phyloP scores from a whole-genome alignment of 1,284 basidiomycete species.

The Malassezia slooffiae region DNA sequence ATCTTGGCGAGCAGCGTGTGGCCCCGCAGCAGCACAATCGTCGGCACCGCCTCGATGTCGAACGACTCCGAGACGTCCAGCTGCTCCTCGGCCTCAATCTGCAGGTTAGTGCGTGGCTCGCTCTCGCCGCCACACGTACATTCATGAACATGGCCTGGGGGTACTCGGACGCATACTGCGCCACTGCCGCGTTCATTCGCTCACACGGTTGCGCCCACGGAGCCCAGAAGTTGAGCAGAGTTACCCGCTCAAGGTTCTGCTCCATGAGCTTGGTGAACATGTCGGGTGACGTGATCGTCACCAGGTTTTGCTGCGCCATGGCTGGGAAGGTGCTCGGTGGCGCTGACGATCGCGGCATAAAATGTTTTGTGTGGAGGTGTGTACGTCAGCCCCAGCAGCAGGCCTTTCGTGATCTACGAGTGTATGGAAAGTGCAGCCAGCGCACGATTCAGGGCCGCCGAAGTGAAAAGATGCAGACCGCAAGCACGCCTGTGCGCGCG shows the following conservation, averaged over 20 bases:
- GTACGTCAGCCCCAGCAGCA: no score
- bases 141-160: slow-evolving; percentile 58
- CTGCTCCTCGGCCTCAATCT: slow-evolving; percentile 84
- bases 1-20: slow-evolving; percentile 75
- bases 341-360: no score
- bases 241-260: slow-evolving; percentile 35
- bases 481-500: no score
- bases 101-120: slow-evolving; percentile 8
- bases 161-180: slow-evolving; percentile 59
- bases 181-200: slow-evolving; percentile 43
- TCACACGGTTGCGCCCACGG: slow-evolving; percentile 46
- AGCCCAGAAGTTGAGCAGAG: slow-evolving; percentile 46
- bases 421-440: no score
- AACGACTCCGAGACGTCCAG: slow-evolving; percentile 87
- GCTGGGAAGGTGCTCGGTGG: no score
- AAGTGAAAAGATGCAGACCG: no score
- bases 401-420: no score
- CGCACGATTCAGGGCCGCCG: no score
- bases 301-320: no score
- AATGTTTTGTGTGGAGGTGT: no score
- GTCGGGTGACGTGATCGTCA: slow-evolving; percentile 41
- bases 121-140: no score
- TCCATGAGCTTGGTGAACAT: slow-evolving; percentile 37
- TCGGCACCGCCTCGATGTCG: slow-evolving; percentile 78
- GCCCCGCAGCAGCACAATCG: slow-evolving; percentile 72